Evolutionary conservation across 257 asterid genomes (phyloP).

Genomic region (Penstemon barbatus): DNA sequence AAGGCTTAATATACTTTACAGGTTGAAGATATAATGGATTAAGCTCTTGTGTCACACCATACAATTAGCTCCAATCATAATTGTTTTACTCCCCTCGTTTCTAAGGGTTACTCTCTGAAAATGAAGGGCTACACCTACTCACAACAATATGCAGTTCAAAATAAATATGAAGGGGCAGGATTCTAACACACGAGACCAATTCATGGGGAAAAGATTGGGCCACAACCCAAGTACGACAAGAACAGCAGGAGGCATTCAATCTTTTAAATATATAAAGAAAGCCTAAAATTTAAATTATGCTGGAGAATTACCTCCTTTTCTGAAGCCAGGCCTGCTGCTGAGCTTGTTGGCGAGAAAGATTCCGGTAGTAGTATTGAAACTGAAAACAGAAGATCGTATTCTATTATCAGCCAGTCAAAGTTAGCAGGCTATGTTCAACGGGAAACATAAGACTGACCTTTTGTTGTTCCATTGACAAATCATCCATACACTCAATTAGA

Average conservation of each 20-base stretch:
- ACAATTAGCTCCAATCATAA: background rate
- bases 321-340: conserved; percentile 98
- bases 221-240: background rate
- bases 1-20: too few species aligned
- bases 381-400: conserved; percentile 32
- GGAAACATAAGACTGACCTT: conserved; percentile 49
- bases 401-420: conserved; percentile 16
- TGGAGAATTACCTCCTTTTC: conserved; percentile 69
- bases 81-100: too few species aligned
- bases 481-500: conserved; percentile 97
- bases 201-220: background rate
- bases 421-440: background rate
- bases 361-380: conserved; percentile 93
- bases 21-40: background rate
- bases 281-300: background rate
- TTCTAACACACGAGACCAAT: too few species aligned
- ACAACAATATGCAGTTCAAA: too few species aligned
- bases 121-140: too few species aligned
- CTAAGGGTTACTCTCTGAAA: too few species aligned
- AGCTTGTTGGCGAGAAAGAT: conserved; percentile 93
- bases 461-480: conserved; percentile 90
- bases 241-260: background rate
- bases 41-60: background rate
- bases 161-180: too few species aligned
- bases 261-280: background rate